Conservation (phyloP, 768 basidiomycete species). For the Podaxis sp. region DNA sequence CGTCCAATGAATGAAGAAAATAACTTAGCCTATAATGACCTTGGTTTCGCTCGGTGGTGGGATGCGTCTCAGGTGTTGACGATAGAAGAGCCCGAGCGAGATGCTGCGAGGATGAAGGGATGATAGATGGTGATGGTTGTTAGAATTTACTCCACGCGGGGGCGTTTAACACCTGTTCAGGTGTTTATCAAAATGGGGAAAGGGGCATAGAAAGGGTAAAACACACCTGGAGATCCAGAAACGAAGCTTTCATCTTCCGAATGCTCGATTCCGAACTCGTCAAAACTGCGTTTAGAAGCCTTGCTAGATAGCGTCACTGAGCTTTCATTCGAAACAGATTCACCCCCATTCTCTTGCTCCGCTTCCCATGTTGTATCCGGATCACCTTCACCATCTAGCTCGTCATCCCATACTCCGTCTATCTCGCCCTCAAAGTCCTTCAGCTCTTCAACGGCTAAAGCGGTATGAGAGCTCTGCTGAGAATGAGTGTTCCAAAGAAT, state of each 20-base stretch:
- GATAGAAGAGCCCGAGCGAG: background rate
- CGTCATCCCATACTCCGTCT: constrained; percentile 46
- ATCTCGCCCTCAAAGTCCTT: constrained; percentile 37
- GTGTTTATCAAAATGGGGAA: background rate
- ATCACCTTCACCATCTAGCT: constrained; percentile 20
- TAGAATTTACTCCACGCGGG: constrained; percentile 34
- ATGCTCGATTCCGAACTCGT: constrained; percentile 37
- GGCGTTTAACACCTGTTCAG: constrained; percentile 41
- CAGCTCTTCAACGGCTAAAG: constrained; percentile 13
- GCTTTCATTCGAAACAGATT: constrained; percentile 48
- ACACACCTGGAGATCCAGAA: constrained; percentile 45
- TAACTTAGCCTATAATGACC: constrained; percentile 24
- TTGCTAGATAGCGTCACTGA: constrained; percentile 57
- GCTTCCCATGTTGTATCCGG: constrained; percentile 14
- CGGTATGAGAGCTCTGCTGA: constrained; percentile 1
- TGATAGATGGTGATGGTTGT: background rate
- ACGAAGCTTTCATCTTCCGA: constrained; percentile 27
- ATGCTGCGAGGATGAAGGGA: background rate
- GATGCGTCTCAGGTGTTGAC: no score
- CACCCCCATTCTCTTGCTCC: constrained; percentile 36
- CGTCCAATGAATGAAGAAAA: background rate
- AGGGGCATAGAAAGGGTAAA: background rate
- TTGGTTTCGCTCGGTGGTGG: background rate
- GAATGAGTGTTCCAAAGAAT: background rate
- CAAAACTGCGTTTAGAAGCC: constrained; percentile 57